Percentiles rank a stretch among this genome's conserved stretches.
These are phyloP conservation scores for Rhodofomes roseus DNA, from an alignment of 1,284 basidiomycete species.

Conservation along the genomic window DNA sequence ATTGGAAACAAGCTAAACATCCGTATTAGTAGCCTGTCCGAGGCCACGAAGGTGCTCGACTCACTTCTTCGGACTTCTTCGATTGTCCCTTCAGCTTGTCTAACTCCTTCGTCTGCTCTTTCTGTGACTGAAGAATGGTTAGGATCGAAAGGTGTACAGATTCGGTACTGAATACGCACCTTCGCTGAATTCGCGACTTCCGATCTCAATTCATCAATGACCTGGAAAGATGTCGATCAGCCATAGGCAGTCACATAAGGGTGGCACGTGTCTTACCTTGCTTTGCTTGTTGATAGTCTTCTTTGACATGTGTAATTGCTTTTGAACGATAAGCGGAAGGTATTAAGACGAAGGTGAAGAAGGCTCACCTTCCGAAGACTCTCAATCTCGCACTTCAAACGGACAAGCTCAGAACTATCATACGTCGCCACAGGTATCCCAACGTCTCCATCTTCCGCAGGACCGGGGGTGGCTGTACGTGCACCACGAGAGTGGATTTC, in stretches of 20 bases:
- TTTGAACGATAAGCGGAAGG: slow-evolving; percentile 25
- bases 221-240: slow-evolving; percentile 27
- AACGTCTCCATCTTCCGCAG: slow-evolving; percentile 12
- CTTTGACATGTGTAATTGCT: slow-evolving; percentile 44
- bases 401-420: slow-evolving; percentile 37
- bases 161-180: slow-evolving; percentile 21
- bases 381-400: slow-evolving; percentile 40
- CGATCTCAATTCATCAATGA: slow-evolving; percentile 44
- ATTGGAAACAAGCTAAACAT: slow-evolving; percentile 42
- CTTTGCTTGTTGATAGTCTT: slow-evolving; percentile 52
- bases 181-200: slow-evolving; percentile 35
- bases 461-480: slow-evolving; percentile 11
- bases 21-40: not conserved
- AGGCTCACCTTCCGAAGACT: slow-evolving; percentile 43
- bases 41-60: slow-evolving; percentile 6
- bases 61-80: slow-evolving; percentile 55
- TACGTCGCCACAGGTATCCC: slow-evolving; percentile 8
- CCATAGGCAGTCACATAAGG: not conserved
- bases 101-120: slow-evolving; percentile 46
- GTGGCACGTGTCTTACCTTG: slow-evolving; percentile 38
- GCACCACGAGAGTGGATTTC: slow-evolving; percentile 18
- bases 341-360: not conserved
- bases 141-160: not conserved
- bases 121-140: slow-evolving; percentile 37
- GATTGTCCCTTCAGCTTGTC: slow-evolving; percentile 42